These are phyloP conservation scores for Blastocladiella britannica DNA, from an alignment of 192 early-diverging fungal genomes.

Conservation along the genomic window DNA sequence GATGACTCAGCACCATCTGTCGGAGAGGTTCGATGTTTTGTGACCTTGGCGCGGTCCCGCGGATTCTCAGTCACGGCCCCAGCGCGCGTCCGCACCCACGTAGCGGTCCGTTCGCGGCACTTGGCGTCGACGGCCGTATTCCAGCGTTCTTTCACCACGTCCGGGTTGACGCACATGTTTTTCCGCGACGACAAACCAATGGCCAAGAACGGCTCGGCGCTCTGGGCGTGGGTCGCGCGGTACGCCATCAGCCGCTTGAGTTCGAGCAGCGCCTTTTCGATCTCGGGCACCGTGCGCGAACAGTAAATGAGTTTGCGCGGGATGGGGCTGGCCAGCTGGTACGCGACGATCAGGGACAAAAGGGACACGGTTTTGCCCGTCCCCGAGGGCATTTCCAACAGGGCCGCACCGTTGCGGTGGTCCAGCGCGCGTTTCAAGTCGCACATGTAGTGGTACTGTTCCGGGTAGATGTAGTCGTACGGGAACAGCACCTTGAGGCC, in stretches of 20 bases:
- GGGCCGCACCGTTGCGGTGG: constrained; percentile 64
- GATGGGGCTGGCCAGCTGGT: constrained; percentile 48
- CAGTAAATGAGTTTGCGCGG: constrained; percentile 93
- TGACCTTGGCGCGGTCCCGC: too few species aligned
- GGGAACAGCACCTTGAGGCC: constrained; percentile 89
- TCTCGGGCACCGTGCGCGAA: constrained; percentile 98
- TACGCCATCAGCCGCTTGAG: constrained; percentile 79
- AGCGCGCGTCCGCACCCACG: constrained; percentile 69
- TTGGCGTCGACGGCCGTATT: constrained; percentile 71
- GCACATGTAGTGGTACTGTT: constrained; percentile 96
- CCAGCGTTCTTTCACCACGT: constrained; percentile 67
- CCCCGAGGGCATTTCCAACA: constrained; percentile 98
- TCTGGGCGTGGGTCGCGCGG: constrained; percentile 36
- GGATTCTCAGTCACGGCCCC: too few species aligned
- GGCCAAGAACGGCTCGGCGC: constrained; percentile 64
- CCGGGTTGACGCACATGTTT: constrained; percentile 85
- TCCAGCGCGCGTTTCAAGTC: constrained; percentile 85
- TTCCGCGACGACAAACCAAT: constrained; percentile 80
- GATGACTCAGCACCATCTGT: too few species aligned
- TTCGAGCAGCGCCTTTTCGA: constrained; percentile 95
- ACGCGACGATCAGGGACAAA: constrained; percentile 83
- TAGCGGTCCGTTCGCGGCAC: constrained; percentile 78
- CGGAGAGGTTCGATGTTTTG: background rate
- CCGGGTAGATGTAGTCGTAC: constrained; percentile 98
- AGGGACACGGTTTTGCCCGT: constrained; percentile 97